A percentile compares a stretch with the other conserved stretches of the same genome.
phyloP scores from a whole-genome alignment of 768 basidiomycete genomes.

The Boletus subcaerulescens region DNA sequence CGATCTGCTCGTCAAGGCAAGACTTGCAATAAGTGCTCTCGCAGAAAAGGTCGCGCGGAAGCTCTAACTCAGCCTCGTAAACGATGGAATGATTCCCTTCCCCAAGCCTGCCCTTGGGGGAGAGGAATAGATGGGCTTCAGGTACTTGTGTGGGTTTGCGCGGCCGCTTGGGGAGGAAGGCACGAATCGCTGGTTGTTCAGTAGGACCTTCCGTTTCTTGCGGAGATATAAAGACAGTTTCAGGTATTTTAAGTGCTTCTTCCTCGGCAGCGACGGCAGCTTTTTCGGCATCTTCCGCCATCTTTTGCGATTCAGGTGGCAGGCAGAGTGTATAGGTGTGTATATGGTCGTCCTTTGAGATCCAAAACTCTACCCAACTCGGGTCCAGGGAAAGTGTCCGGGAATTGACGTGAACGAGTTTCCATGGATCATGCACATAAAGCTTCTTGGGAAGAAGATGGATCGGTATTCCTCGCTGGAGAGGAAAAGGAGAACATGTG shows the following conservation, averaged over 20 bases:
- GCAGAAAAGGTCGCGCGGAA: slow-evolving; percentile 42
- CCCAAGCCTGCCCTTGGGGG: slow-evolving; percentile 36
- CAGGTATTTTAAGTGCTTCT: not conserved
- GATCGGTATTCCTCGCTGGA: slow-evolving; percentile 32
- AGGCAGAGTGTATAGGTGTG: slow-evolving; percentile 30
- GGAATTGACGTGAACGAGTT: slow-evolving; percentile 17
- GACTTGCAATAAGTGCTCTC: slow-evolving; percentile 35
- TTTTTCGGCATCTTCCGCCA: slow-evolving; percentile 7
- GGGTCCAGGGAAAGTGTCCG: not conserved
- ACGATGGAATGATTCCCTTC: slow-evolving; percentile 51
- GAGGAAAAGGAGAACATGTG: slow-evolving; percentile 19
- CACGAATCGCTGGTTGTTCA: slow-evolving; percentile 27
- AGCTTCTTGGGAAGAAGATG: slow-evolving; percentile 40
- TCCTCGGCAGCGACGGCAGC: slow-evolving; percentile 6
- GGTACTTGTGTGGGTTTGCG: slow-evolving; percentile 19
- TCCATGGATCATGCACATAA: slow-evolving; percentile 44
- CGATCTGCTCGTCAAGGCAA: slow-evolving; percentile 38
- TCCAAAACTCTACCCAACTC: slow-evolving; percentile 17
- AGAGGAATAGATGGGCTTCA: slow-evolving; percentile 51
- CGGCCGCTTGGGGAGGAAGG: slow-evolving; percentile 27
- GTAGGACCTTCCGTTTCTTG: slow-evolving; percentile 22
- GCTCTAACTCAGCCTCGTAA: slow-evolving; percentile 46
- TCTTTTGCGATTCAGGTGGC: slow-evolving; percentile 1
- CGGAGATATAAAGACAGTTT: slow-evolving; percentile 20
- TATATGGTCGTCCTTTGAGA: slow-evolving; percentile 25